Evolutionary conservation across 805 yeast genomes (phyloP).

Genomic region (Saturnispora hagleri): DNA sequence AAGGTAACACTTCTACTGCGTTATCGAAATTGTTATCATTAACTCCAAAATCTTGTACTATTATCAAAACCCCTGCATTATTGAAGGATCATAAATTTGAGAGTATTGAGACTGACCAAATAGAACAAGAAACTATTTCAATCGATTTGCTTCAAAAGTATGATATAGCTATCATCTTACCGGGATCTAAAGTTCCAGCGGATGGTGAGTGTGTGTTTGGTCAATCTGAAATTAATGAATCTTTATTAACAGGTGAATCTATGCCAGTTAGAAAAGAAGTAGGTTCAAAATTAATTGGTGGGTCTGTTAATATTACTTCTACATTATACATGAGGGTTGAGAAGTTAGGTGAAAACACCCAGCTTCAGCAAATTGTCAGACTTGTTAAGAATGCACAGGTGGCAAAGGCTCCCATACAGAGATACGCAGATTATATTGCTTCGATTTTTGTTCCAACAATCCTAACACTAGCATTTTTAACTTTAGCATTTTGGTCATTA

Average conservation of each 20-base stretch:
- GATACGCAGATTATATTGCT: conserved; percentile 78
- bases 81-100: conserved; percentile 3
- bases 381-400: conserved; percentile 87
- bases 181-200: conserved; percentile 86
- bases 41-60: conserved; percentile 67
- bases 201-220: conserved; percentile 82
- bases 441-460: conserved; percentile 78
- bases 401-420: conserved; percentile 81
- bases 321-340: conserved; percentile 59
- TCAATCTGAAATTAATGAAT: conserved; percentile 77
- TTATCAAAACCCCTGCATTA: conserved; percentile 37
- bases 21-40: conserved; percentile 70
- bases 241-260: conserved; percentile 88
- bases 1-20: conserved; percentile 88
- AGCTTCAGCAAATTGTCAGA: conserved; percentile 75
- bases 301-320: conserved; percentile 79
- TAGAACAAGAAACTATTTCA: conserved; percentile 42
- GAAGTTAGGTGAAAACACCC: conserved; percentile 74
- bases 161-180: conserved; percentile 70
- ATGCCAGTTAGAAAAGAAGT: conserved; percentile 54
- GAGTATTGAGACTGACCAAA: conserved; percentile 12
- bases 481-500: conserved; percentile 58
- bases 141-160: conserved; percentile 68
- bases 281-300: conserved; percentile 73
- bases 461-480: conserved; percentile 47